These are phyloP conservation scores for Porcisia hertigi DNA, from an alignment of 208 protist genomes.

Conservation along the genomic window DNA sequence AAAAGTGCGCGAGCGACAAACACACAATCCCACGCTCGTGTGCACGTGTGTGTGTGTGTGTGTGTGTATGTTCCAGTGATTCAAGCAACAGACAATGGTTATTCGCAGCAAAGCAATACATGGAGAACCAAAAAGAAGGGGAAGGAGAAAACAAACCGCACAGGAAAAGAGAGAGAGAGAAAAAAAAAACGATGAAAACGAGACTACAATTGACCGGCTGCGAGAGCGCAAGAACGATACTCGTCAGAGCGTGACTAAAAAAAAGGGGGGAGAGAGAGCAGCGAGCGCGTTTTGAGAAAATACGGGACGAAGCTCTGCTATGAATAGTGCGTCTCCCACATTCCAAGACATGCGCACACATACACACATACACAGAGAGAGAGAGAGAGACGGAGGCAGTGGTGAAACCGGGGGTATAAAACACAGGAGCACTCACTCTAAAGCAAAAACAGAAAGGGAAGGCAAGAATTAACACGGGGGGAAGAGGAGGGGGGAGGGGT, in stretches of 20 bases:
- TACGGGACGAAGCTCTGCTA: neutral
- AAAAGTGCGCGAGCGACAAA: no score
- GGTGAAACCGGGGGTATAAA: no score
- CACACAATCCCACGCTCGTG: no score
- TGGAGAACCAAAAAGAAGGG: neutral
- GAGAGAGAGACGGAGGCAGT: neutral
- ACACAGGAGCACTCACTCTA: neutral
- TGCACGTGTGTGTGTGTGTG: slow-evolving; percentile 9
- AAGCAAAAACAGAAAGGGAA: slow-evolving; percentile 8
- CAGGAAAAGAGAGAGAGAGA: neutral
- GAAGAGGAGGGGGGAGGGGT: neutral
- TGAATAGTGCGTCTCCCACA: neutral
- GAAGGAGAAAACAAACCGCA: neutral
- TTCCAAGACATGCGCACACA: neutral
- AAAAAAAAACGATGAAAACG: neutral
- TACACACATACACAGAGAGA: no score
- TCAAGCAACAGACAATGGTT: neutral
- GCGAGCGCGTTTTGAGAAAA: neutral
- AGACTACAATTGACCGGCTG: no score
- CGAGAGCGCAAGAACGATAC: neutral
- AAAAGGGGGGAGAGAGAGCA: neutral
- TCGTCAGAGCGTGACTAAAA: neutral
- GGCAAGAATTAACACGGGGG: neutral
- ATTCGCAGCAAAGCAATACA: neutral
- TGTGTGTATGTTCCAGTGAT: neutral